phyloP scores from a whole-genome alignment of 2,329 filamentous ascomycete genomes.

The Paracoccidioides brasiliensis region DNA sequence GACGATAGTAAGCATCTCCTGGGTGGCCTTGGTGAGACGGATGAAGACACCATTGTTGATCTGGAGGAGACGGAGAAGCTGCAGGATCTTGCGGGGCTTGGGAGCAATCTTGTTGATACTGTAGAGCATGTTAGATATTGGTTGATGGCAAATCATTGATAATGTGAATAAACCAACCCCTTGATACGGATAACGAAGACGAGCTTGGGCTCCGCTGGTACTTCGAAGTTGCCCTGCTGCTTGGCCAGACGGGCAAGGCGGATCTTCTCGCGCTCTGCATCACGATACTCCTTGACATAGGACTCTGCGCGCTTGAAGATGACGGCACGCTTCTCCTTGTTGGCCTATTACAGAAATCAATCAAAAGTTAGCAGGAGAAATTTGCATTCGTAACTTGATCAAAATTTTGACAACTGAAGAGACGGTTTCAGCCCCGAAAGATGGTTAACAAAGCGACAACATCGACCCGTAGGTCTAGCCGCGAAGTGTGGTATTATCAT shows the following conservation, averaged over 20 bases:
- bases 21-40: slow-evolving; percentile 91
- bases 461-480: slow-evolving; percentile 91
- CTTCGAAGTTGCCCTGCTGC: slow-evolving; percentile 84
- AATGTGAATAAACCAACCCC: slow-evolving; percentile 45
- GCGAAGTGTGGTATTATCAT: slow-evolving; percentile 75
- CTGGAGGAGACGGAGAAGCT: slow-evolving; percentile 97
- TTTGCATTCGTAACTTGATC: slow-evolving; percentile 8
- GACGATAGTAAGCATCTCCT: slow-evolving; percentile 94
- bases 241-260: slow-evolving; percentile 81
- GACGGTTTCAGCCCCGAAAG: slow-evolving; percentile 59
- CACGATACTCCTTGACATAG: slow-evolving; percentile 99
- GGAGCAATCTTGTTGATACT: slow-evolving; percentile 99
- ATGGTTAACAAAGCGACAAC: slow-evolving; percentile 62
- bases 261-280: slow-evolving; percentile 96
- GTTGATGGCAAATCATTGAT: not conserved
- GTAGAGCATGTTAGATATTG: slow-evolving; percentile 6
- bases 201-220: slow-evolving; percentile 87
- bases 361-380: slow-evolving; percentile 17
- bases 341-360: slow-evolving; percentile 48
- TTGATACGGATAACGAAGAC: slow-evolving; percentile 99
- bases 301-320: slow-evolving; percentile 99
- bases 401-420: slow-evolving; percentile 14
- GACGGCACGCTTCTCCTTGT: slow-evolving; percentile 95
- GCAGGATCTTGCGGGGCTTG: slow-evolving; percentile 99
- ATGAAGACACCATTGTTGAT: slow-evolving; percentile 99